Base-by-base conservation (phyloP, 2,329 filamentous ascomycete genomes). In the Monilinia laxa region DNA sequence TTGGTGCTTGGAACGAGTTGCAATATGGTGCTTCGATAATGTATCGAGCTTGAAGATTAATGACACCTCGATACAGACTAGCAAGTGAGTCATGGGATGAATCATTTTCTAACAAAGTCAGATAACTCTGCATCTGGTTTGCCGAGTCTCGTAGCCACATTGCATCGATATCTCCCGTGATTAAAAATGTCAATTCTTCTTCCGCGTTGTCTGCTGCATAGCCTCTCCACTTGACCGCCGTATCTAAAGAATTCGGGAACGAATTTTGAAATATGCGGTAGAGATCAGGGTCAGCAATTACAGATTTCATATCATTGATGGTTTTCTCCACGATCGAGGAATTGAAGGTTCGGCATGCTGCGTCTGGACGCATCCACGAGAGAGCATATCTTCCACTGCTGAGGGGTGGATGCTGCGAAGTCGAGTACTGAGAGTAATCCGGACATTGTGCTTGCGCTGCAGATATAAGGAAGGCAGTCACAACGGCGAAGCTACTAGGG, bases 141-240 rank as follows among this genome's bases (percentile, higher is more conserved):
- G 88, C 85, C 16, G 91, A 94, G 77, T 97, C 92, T 55, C 93
- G 87, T 67, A 97, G 81, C 93, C 93, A 97, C 80, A 96, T 93
- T 0, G 94, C 93, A 71, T 96, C 89, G 76, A 94, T 85, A 70
- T 85, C 83, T 62, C 84, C 84, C 0, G 83, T 86, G 67, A 86
- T 86, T 69, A 86, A 73, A 70, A 85, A 86, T 6, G 84, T 83
- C 68, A 89, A 78, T 76, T 91, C 89, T 76, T 91, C 87, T 1
- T 83, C 82, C 0, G 81, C 76, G 71, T 85, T 82, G 67, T 85
- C 81, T 45, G 81, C 81, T 0, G 85, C 81, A 62, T 80, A 79
- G 2, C 90, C 90, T 65, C 84, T 86, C 89, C 88, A 92, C 68
- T 83, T 82, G 53, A 92, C 84, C 0, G 89, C 89, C 0, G 89